Evolutionary conservation across 768 basidiomycete species (phyloP), one percentile per base, ranked within the genome.

Genomic region (Wakefieldia striispora): DNA sequence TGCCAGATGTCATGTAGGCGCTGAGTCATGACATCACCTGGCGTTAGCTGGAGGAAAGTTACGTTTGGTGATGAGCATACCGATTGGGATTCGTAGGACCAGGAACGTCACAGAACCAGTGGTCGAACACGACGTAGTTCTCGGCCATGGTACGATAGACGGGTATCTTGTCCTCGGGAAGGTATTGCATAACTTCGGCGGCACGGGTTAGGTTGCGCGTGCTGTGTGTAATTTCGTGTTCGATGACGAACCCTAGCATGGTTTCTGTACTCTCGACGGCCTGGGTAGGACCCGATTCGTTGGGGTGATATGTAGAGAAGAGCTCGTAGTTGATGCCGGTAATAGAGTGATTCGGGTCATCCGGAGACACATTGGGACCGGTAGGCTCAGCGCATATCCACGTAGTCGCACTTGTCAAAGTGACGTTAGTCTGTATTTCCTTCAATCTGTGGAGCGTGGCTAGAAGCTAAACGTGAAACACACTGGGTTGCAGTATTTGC

Each of bases 81-180:
- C 61, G 61, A 45, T 62, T 62, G 6, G 61, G 61, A 26, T 62
- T 64, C 0, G 62, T 64, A 4, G 62, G 62, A 5, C 61, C 62
- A 1, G 61, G 62, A 3, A 63, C 61, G 21, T 62, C 62, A 16
- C 56, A 61, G 33, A 59, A 59, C 61, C 62, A 63, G 21, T 43
- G 31, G 20, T 64, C 61, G 14, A 63, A 63, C 3, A 63, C 37
- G 20, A 56, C 51, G 21, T 50, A 63, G 47, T 62, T 63, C 43
- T 63, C 56, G 4, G 62, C 62, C 44, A 63, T 45, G 2, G 59
- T 51, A 6, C 61, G 56, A 23, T 35, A 62, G 3, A 63, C 59
- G 34, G 59, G 61, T 54, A 63, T 63, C 54, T 47, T 50, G 5
- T 56, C 48, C 39, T 63, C 62, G 14, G 61, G 39, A 13, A 64